Evolutionary conservation across 768 basidiomycete species (phyloP), one percentile per base, ranked within the genome.

Genomic region (Tulasnella sp.): DNA sequence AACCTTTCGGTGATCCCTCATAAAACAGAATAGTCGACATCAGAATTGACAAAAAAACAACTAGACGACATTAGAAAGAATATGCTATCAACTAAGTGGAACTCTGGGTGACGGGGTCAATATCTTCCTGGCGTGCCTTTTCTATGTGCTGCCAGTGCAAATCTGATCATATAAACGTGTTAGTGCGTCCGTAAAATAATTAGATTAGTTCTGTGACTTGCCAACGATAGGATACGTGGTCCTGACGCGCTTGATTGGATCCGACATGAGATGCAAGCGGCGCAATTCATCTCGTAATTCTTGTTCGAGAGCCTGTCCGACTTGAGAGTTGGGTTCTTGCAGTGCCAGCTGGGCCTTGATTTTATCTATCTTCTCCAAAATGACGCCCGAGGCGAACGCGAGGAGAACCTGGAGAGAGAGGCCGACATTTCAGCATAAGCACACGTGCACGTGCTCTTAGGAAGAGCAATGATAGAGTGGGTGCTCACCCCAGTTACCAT

Each of bases 191-290:
- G 4, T 31, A 34, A 11, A 31, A 34, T 37, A 28, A 16, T 69
- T 69, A 24, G 0, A 28, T 18, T 7, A 6, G 31, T 28, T 69
- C n/a, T 11, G 31, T 31, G 64, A 22, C 74, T 42, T 12, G n/a
- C 74, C 74, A 37, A 75, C 41, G 31, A 75, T 75, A 8, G 74
- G 74, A 22, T 42, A 75, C 37, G 74, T 75, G 18, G 40, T 48
- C 41, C 74, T 42, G n/a, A 75, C 41, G 12, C 74, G 74, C 74
- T 42, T 14, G 24, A 42, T 75, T 34, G 41, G 41, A 16, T 48
- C 74, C 37, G 46, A 42, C 31, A 75, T 75, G 12, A 42, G 12
- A 37, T 22, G 31, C 16, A 75, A 28, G 11, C 31, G 40, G 41
- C 46, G 41, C 28, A 42, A 24, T 31, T 75, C 74, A 22, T 75